Evolutionary conservation across 106 monocot species (phyloP), one percentile per base, ranked within the genome.

Genomic region (Acanthochlamys bracteata): DNA sequence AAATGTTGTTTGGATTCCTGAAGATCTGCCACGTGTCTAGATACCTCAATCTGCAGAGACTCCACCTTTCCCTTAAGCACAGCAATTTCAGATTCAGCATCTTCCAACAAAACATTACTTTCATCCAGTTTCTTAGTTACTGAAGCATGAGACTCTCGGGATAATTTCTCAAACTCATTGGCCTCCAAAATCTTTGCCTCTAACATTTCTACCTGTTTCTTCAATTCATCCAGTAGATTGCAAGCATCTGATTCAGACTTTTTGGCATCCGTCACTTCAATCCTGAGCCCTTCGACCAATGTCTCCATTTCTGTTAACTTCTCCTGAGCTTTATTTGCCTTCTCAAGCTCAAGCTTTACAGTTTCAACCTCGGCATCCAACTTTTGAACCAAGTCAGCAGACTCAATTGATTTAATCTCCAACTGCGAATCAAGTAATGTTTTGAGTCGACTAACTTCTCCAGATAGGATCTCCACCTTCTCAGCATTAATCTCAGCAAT

Each of bases 401-500:
- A 51, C 16, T 79, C 76, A 10, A 41, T 45, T 19, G 43, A 65
- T 25, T 69, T 76, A 11, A 41, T 46, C 61, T 88, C 88, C 21
- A 76, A 0, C 60, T 86, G 80, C 20, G 75, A 68, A 26, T 91
- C 83, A 3, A 86, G 70, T 60, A 81, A 58, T 4, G 42, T 41
- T 67, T 90, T 73, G 45, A 86, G 66, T 12, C 71, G 74, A 25
- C 39, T 66, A 9, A 86, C 13, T 64, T 91, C 90, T 2, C 24
- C 68, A 19, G 75, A 67, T 11, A 84, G 66, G 27, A 65, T 20
- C 22, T 39, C 61, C 0, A 84, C 81, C 67, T 82, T 82, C 70
- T 80, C 83, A 11, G 83, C 78, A 63, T 81, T 80, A 40, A 69
- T 65, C 54, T 86, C 81, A 22, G 90, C 83, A 26, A 78, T 78